Percentiles rank a stretch among this genome's conserved stretches.
phyloP scores from a whole-genome alignment of 768 basidiomycete genomes.

The Amanita thiersii region DNA sequence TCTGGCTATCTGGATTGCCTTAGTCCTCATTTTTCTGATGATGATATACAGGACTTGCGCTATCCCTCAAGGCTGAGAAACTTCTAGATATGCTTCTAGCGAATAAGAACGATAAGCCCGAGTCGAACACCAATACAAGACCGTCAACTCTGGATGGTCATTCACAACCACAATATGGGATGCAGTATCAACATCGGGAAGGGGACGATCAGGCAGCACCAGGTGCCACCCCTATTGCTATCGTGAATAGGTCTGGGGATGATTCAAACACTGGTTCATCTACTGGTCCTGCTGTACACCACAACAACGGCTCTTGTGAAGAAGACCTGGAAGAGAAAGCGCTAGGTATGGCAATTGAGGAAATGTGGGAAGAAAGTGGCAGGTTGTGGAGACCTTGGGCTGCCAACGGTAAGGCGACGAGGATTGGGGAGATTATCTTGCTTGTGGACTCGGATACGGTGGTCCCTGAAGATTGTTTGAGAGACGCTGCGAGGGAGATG shows the following conservation, averaged over 20 bases:
- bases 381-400: slow-evolving; percentile 58
- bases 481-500: slow-evolving; percentile 83
- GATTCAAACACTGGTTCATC: slow-evolving; percentile 1
- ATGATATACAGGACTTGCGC: slow-evolving; percentile 31
- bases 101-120: slow-evolving; percentile 1
- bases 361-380: slow-evolving; percentile 52
- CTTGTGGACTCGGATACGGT: slow-evolving; percentile 75
- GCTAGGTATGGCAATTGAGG: slow-evolving; percentile 64
- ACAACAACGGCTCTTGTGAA: slow-evolving; percentile 16
- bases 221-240: background rate
- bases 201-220: slow-evolving; percentile 44
- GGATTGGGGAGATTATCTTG: slow-evolving; percentile 72
- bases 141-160: slow-evolving; percentile 3
- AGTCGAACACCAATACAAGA: background rate
- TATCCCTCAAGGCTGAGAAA: slow-evolving; percentile 53
- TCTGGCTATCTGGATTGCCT: background rate
- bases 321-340: slow-evolving; percentile 64
- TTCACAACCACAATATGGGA: slow-evolving; percentile 36
- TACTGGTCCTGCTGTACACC: background rate
- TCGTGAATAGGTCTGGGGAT: background rate
- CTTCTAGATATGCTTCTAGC: slow-evolving; percentile 39
- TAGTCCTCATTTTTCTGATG: background rate
- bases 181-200: slow-evolving; percentile 57
- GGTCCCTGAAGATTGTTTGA: slow-evolving; percentile 77
- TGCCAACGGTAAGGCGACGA: slow-evolving; percentile 57